A percentile compares a stretch with the other conserved stretches of the same genome.
Conservation (phyloP, 768 basidiomycete species). For the Rubroboletus pulcherrimus region DNA sequence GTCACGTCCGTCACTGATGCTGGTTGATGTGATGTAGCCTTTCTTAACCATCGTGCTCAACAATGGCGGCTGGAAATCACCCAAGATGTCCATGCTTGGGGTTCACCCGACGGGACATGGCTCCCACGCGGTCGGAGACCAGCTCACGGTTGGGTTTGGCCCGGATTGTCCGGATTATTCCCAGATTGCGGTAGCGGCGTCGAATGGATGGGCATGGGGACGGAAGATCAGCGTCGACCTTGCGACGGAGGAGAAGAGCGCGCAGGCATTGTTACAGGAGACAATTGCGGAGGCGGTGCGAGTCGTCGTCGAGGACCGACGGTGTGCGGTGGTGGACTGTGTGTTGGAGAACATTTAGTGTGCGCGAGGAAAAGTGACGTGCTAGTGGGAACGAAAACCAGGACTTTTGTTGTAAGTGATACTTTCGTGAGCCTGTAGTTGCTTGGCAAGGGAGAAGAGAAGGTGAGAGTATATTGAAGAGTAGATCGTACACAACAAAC, state of each 20-base stretch:
- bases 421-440: not conserved
- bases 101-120: slow-evolving; percentile 61
- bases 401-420: too few species aligned
- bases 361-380: not conserved
- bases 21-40: slow-evolving; percentile 39
- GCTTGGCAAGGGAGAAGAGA: too few species aligned
- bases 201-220: slow-evolving; percentile 64
- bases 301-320: slow-evolving; percentile 52
- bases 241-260: slow-evolving; percentile 20
- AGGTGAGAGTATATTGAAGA: too few species aligned
- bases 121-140: slow-evolving; percentile 38
- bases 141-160: slow-evolving; percentile 62
- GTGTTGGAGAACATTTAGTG: slow-evolving; percentile 42
- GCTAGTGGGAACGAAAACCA: not conserved
- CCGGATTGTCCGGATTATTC: slow-evolving; percentile 58
- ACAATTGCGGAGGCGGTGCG: slow-evolving; percentile 48
- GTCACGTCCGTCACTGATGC: not conserved
- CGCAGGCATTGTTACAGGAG: slow-evolving; percentile 26
- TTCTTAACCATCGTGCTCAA: slow-evolving; percentile 70
- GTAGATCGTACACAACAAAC: too few species aligned
- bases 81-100: slow-evolving; percentile 60
- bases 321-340: slow-evolving; percentile 67
- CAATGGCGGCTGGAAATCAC: slow-evolving; percentile 70
- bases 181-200: slow-evolving; percentile 63
- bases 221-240: slow-evolving; percentile 34